Base-by-base conservation (phyloP, 1,284 basidiomycete species). In the Apiotrichum sp. region DNA sequence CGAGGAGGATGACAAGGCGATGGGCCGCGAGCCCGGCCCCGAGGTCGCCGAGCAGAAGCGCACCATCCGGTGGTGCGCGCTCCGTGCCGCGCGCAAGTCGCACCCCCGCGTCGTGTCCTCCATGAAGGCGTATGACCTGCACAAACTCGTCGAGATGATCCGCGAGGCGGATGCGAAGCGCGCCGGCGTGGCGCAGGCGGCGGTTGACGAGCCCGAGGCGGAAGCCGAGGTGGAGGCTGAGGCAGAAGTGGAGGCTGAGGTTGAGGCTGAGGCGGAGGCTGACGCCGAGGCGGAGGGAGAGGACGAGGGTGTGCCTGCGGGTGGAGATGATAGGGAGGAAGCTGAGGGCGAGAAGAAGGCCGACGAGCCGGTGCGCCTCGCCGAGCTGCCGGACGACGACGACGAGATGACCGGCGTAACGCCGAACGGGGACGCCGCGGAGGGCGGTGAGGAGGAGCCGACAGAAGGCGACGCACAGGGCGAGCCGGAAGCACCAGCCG, bases 1-100 rank as follows among this genome's bases (percentile, higher is more conserved):
- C 22, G 68, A 69, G 44, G 70, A 69, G 54, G 70, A 71, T 49
- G 68, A 72, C 50, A 60, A 57, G 47, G 70, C 68, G 3, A 69
- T 72, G 67, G 70, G 70, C 4, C 61, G 51, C 10, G 65, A 66
- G 39, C 55, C 56, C 8, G 45, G 59, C 1, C 55, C 62, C 2
- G 63, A 65, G 35, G 59, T 65, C 43, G 57, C 61, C 33, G 65
- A 69, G 55, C 52, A 54, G 35, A 56, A 72, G 62, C 58, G 58
- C 35, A 67, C 67, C 35, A 64, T 65, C 36, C 67, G 61, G 34
- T 74, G 71, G 71, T 62, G 66, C 31, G 71, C 63, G 3, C 47
- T 72, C 9, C 65, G 73, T n/a, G 50, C 66, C 13, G 65, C 68
- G 6, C 59, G 69, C 5, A 63, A 63, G 14, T 59, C 60, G 11